These are phyloP conservation scores for Fomitopsis palustris DNA, from an alignment of 1,284 basidiomycete species.

Conservation along the genomic window DNA sequence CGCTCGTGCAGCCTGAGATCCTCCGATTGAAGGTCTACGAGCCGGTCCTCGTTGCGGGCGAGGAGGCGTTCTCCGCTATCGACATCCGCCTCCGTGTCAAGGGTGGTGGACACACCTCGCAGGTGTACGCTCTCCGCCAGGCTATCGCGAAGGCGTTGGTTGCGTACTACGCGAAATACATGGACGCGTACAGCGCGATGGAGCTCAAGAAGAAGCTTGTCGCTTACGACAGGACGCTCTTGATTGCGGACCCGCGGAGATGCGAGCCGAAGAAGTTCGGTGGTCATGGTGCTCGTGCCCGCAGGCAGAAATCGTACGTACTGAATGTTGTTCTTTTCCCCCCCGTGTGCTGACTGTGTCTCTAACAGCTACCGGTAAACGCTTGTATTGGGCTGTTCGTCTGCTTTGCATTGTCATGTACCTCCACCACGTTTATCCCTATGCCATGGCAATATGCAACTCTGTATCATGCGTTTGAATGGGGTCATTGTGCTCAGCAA, in stretches of 20 bases:
- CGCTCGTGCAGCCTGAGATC: constrained; percentile 91
- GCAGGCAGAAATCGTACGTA: constrained; percentile 88
- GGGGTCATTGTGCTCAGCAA: constrained; percentile 3
- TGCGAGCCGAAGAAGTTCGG: constrained; percentile 99
- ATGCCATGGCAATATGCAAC: constrained; percentile 43
- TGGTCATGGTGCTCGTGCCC: constrained; percentile 93
- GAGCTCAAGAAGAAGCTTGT: constrained; percentile 97
- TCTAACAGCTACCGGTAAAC: constrained; percentile 82
- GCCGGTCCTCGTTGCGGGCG: constrained; percentile 85
- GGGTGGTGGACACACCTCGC: constrained; percentile 99
- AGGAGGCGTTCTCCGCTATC: constrained; percentile 80
- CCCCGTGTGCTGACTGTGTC: constrained; percentile 7
- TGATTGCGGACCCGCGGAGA: constrained; percentile 98
- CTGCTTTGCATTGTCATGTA: constrained; percentile 42
- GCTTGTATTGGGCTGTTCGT: constrained; percentile 28
- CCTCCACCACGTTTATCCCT: constrained; percentile 34
- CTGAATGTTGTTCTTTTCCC: background rate
- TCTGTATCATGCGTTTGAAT: constrained; percentile 14
- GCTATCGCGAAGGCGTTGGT: constrained; percentile 98
- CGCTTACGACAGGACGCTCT: constrained; percentile 89
- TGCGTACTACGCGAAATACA: constrained; percentile 98
- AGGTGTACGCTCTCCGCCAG: constrained; percentile 99
- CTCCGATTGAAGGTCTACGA: constrained; percentile 99
- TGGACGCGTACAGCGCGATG: constrained; percentile 96
- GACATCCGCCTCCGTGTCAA: constrained; percentile 99